Evolutionary conservation across 2,329 filamentous ascomycete genomes (phyloP), one percentile per base, ranked within the genome.

Genomic region (Septoria linicola): DNA sequence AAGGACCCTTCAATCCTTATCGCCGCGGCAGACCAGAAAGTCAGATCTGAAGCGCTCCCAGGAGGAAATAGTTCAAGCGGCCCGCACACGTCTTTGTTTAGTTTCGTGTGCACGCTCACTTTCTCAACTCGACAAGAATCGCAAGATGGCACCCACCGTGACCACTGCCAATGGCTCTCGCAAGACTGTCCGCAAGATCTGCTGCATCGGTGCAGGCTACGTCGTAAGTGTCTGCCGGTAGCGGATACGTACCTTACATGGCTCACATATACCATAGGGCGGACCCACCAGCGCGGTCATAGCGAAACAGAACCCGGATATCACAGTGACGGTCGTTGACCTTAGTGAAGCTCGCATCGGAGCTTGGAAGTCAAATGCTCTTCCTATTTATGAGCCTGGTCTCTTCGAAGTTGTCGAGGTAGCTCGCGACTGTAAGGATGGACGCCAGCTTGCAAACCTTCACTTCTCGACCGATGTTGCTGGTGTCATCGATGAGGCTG

Each of bases 341-440:
- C 75, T 80, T 54, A 83, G 88, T 65, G 74, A 74, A 44, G 70
- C 68, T 32, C 81, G 86, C 39, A 88, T 91, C 56, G 77, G 76
- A 42, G 79, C 80, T 53, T 92, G 88, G 88, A 85, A 88, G 61
- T 88, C 86, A 1, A 75, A 78, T 37, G 79, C 85, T 57, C 79
- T 89, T 13, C 88, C 88, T 36, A 87, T 91, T 55, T 85, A 88
- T 69, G 88, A 92, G 70, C 84, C 85, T 0, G 85, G 83, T 8
- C 75, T 92, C 20, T 73, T 78, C 47, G 80, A 88, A 42, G 80
- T 90, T 51, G 81, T 91, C 25, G 77, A 81, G 54, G 74, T 82
- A 41, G 79, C 82, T 44, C 79, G 84, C 27, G 73, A 77, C 50
- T 70, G 69, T 11, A 54, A 39, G 41, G 51, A 54, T 46, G 51